phyloP scores from a whole-genome alignment of 768 basidiomycete genomes.

The Gelatoporia subvermispora region DNA sequence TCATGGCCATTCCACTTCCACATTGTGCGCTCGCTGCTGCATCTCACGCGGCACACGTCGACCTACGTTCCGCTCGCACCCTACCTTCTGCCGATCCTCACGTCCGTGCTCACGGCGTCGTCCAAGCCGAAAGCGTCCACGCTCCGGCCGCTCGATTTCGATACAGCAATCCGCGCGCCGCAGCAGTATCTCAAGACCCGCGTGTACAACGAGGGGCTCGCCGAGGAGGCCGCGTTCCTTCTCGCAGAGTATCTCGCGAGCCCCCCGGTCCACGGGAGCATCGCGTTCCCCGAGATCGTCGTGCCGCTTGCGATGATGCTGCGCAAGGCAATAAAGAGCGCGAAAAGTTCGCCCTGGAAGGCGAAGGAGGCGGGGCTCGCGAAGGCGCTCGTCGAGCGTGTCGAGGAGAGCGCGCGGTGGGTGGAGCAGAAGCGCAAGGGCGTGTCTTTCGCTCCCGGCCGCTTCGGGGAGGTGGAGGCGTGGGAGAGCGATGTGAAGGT shows the following conservation, averaged over 20 bases:
- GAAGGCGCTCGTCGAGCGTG: slow-evolving; percentile 78
- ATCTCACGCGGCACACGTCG: slow-evolving; percentile 77
- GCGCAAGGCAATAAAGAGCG: slow-evolving; percentile 66
- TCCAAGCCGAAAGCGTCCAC: slow-evolving; percentile 80
- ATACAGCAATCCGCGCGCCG: slow-evolving; percentile 81
- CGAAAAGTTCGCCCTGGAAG: slow-evolving; percentile 31
- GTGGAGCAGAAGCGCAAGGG: slow-evolving; percentile 63
- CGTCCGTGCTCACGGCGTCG: slow-evolving; percentile 61
- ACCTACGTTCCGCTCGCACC: slow-evolving; percentile 87
- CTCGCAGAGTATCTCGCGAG: slow-evolving; percentile 81
- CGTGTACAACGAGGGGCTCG: slow-evolving; percentile 75
- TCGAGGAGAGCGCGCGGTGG: slow-evolving; percentile 83
- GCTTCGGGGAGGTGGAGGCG: slow-evolving; percentile 58
- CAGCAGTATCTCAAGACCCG: slow-evolving; percentile 86
- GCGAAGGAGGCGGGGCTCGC: slow-evolving; percentile 57
- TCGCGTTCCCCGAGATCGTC: slow-evolving; percentile 91
- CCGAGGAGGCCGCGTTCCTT: slow-evolving; percentile 76
- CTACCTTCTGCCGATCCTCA: slow-evolving; percentile 81
- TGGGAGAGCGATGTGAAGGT: slow-evolving; percentile 66
- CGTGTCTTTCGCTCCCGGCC: slow-evolving; percentile 73
- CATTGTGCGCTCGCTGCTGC: slow-evolving; percentile 80
- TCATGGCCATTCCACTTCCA: slow-evolving; percentile 96
- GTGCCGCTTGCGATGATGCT: slow-evolving; percentile 74
- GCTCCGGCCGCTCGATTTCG: slow-evolving; percentile 84
- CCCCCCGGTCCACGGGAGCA: slow-evolving; percentile 66